A percentile compares a stretch with the other conserved stretches of the same genome.
Conservation (phyloP, 805 yeast species). For the Candida boleticola region DNA sequence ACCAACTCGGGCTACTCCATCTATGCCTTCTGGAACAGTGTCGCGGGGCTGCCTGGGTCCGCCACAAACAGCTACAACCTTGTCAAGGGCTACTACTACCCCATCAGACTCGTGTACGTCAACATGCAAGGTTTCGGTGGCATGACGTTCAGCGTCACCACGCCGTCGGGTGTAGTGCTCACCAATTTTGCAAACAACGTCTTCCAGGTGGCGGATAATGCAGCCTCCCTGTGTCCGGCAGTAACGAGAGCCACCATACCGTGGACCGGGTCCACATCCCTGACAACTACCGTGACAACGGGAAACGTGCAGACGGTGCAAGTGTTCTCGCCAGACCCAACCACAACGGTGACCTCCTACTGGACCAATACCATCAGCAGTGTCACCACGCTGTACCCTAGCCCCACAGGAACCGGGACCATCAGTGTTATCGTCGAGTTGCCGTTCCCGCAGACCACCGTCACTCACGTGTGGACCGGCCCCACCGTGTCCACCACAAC, state of each 20-base stretch:
- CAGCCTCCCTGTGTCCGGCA: not conserved
- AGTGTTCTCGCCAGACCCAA: not conserved
- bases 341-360: not conserved
- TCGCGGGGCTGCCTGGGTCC: not conserved
- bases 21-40: too few species aligned
- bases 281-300: not conserved
- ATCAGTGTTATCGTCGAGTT: not conserved
- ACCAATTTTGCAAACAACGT: not conserved
- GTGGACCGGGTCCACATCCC: not conserved
- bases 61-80: not conserved
- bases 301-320: not conserved
- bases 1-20: not conserved
- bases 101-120: not conserved
- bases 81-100: not conserved
- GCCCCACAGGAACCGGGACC: not conserved
- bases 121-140: not conserved
- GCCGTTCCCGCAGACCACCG: not conserved
- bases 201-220: not conserved
- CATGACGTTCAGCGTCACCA: not conserved
- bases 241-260: not conserved
- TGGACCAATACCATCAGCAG: not conserved
- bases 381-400: not conserved
- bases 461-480: not conserved
- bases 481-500: not conserved
- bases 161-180: not conserved